Base-by-base conservation (phyloP, 305 asterid species). In the Nicotiana rustica region DNA sequence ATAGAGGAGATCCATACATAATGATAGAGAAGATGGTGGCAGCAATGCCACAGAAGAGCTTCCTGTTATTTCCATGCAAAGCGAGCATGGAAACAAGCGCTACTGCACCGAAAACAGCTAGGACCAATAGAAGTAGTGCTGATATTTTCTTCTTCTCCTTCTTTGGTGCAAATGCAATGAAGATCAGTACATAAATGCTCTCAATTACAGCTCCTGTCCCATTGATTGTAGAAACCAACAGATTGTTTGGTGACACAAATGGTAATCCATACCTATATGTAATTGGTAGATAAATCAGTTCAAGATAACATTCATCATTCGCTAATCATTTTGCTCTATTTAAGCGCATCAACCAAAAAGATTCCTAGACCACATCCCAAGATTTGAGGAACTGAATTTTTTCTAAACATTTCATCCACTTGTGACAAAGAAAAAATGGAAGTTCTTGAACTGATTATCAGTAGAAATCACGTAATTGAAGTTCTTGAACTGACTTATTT, bases 211-310 rank as follows among this genome's bases (percentile, higher is more conserved):
- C 87, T 59, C 93, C 95, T 1, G 86, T 81, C 3, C 93, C 95
- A 73, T 91, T 91, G 47, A 91, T 86, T 36, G 82, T 85, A 1
- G 90, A 77, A 10, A 92, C 89, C 57, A 91, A 62, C 8, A 81
- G n/a, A 81, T 92, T 92, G 81, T 92, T 78, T 52, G 82, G 78
- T 38, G 96, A 90, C 79, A 92, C 88, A 77, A 91, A 84, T 0
- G 94, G 94, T 77, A 92, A 81, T 0, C 94, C 96, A 75, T 92
- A 92, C 94, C 94, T 92, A 47, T 52, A 49, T 80, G 8, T 9
- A 79, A 79, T 79, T 61, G 61, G 31, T 18, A 38, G 5, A 79
- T 55, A 4, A 79, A 60, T 2, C 60, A 78, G 71, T 78, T 71
- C 79, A 71, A 47, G 36, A 41, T 19, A 41, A 70, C 18, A 47